Percentiles rank a stretch among this genome's conserved stretches.
Conservation (phyloP, 139 green algal genomes). For the Yamagishiella unicocca region DNA sequence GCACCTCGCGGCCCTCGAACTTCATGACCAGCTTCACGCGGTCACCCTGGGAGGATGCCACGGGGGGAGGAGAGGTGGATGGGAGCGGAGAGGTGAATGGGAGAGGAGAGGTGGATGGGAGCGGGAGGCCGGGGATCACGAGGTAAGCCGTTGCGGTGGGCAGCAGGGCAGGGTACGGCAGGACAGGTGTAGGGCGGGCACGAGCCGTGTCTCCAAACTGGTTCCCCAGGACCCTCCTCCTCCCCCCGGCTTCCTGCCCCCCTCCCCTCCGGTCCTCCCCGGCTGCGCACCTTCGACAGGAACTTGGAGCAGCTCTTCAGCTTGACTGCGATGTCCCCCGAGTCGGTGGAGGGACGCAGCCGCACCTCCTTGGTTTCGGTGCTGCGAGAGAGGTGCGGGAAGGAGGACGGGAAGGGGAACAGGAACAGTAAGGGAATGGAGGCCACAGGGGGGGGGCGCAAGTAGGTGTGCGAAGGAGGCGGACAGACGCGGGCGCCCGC, state of each 20-base stretch:
- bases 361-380: slow-evolving; percentile 64
- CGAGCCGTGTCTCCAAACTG: not conserved
- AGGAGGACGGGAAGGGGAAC: not conserved
- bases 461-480: not conserved
- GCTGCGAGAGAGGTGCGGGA: slow-evolving; percentile 10
- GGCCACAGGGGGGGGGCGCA: not conserved
- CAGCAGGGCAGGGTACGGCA: too few relatives aligned
- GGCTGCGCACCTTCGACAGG: slow-evolving; percentile 52
- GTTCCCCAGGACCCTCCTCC: not conserved
- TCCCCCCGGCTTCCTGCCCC: too few relatives aligned
- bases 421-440: not conserved
- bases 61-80: too few relatives aligned
- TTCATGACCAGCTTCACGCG: slow-evolving; percentile 65
- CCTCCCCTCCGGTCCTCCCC: too few relatives aligned
- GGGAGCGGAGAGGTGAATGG: not conserved
- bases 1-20: slow-evolving; percentile 64
- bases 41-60: slow-evolving; percentile 56
- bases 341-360: slow-evolving; percentile 58
- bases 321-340: slow-evolving; percentile 55
- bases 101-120: not conserved
- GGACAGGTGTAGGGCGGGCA: too few relatives aligned
- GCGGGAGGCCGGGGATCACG: not conserved
- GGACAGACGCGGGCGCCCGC: too few relatives aligned
- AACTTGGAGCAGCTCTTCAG: slow-evolving; percentile 58
- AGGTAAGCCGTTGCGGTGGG: not conserved